Conservation (phyloP, 2,329 filamentous ascomycete genomes). For the Cephalotrichum gorgonifer region DNA sequence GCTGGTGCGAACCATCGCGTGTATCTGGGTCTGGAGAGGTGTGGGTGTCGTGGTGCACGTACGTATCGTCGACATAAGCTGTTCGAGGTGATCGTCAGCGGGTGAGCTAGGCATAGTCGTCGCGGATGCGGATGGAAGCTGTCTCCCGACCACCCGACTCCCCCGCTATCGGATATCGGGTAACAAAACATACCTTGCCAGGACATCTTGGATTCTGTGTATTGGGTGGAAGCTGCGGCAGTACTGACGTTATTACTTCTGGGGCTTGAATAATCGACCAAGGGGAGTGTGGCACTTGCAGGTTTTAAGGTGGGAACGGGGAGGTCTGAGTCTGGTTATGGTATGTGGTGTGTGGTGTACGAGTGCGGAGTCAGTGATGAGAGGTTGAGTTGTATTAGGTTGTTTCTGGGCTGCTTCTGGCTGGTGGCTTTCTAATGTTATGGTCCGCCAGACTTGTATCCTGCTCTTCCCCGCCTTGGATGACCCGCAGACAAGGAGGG, state of each 20-base stretch:
- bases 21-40: not conserved
- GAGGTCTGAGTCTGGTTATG: too few species aligned
- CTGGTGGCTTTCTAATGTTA: not conserved
- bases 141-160: slow-evolving; percentile 17
- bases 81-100: slow-evolving; percentile 7
- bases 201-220: slow-evolving; percentile 40
- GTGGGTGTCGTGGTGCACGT: slow-evolving; percentile 11
- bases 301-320: not conserved
- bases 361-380: too few species aligned
- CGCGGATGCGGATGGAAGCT: slow-evolving; percentile 6
- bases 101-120: slow-evolving; percentile 10
- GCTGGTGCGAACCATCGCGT: not conserved
- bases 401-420: too few species aligned
- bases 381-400: too few species aligned
- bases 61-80: slow-evolving; percentile 45
- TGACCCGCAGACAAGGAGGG: slow-evolving; percentile 6
- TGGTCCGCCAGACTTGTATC: not conserved
- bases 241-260: not conserved
- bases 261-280: not conserved
- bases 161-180: slow-evolving; percentile 5
- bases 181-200: slow-evolving; percentile 54
- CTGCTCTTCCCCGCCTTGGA: slow-evolving; percentile 3
- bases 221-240: not conserved
- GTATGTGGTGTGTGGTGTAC: not conserved
- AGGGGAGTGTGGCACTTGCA: not conserved